Percentiles rank a stretch among this genome's conserved stretches.
Evolutionary conservation across 2,329 filamentous ascomycete genomes (phyloP).

Genomic region (Zymoseptoria crescenta): DNA sequence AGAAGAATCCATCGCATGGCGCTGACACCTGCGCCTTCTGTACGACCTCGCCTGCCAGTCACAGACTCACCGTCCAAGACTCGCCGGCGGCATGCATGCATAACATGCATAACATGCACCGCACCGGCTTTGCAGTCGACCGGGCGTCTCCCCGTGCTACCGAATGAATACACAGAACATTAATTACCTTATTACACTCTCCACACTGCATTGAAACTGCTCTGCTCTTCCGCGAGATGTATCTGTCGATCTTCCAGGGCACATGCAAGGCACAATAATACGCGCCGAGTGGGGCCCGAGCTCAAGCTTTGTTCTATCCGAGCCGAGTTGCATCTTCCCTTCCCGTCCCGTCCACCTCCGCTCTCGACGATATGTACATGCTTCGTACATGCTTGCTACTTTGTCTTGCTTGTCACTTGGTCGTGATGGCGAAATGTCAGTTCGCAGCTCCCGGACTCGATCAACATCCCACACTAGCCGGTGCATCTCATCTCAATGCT

Average conservation of each 20-base stretch:
- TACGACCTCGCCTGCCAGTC: not conserved
- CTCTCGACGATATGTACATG: too few relatives aligned
- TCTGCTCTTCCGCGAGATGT: too few relatives aligned
- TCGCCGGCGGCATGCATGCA: not conserved
- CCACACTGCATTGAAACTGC: too few relatives aligned
- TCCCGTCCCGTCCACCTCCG: too few relatives aligned
- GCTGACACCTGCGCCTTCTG: conserved; percentile 8
- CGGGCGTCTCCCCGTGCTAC: not conserved
- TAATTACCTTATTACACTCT: too few relatives aligned
- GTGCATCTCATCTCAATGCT: not conserved
- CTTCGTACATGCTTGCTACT: too few relatives aligned
- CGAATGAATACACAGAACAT: not conserved
- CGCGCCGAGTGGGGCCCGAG: not conserved
- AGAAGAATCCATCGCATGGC: conserved; percentile 12
- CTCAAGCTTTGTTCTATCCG: not conserved
- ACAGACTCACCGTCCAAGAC: not conserved
- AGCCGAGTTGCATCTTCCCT: not conserved
- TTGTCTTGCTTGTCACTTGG: not conserved
- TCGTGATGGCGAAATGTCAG: not conserved
- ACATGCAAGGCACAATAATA: not conserved
- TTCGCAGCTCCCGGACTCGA: not conserved
- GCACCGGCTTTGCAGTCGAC: too few relatives aligned
- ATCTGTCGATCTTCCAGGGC: not conserved
- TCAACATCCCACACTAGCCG: not conserved
- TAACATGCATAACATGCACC: not conserved